These are phyloP conservation scores for Mycena polygramma DNA, from an alignment of 768 basidiomycete species.

Conservation along the genomic window DNA sequence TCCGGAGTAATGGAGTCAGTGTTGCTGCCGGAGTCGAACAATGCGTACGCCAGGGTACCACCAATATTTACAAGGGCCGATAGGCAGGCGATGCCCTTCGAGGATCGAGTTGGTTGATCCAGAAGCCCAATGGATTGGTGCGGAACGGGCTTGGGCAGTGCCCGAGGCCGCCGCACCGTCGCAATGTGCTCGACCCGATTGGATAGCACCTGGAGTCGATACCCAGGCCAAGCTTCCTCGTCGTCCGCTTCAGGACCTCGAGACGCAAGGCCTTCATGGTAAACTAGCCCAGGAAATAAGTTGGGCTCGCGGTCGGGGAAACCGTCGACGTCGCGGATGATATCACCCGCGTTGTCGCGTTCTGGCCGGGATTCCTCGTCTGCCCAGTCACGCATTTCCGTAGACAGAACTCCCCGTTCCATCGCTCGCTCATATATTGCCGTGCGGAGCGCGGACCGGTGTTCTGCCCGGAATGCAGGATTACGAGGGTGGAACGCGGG, in stretches of 20 bases:
- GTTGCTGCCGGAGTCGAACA: not conserved
- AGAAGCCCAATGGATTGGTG: conserved; percentile 18
- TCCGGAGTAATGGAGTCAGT: no score
- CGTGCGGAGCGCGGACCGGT: no score
- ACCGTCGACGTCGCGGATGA: not conserved
- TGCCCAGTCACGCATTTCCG: no score
- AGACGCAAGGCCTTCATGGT: not conserved
- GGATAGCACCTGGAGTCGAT: not conserved
- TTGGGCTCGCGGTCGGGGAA: not conserved
- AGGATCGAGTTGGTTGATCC: not conserved
- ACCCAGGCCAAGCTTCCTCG: not conserved
- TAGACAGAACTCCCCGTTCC: no score
- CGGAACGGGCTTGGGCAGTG: not conserved
- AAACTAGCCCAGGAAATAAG: no score
- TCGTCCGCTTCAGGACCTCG: not conserved
- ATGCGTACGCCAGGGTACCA: not conserved
- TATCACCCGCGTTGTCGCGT: not conserved
- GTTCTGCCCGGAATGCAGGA: no score
- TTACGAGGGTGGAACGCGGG: no score
- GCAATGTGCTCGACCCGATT: not conserved
- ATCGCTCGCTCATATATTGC: no score
- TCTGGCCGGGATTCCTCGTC: not conserved
- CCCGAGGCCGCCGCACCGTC: not conserved
- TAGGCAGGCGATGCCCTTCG: not conserved
- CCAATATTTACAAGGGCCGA: not conserved